Base-by-base conservation (phyloP, 2,329 filamentous ascomycete genomes). In the Ophiosphaerella korrae region DNA sequence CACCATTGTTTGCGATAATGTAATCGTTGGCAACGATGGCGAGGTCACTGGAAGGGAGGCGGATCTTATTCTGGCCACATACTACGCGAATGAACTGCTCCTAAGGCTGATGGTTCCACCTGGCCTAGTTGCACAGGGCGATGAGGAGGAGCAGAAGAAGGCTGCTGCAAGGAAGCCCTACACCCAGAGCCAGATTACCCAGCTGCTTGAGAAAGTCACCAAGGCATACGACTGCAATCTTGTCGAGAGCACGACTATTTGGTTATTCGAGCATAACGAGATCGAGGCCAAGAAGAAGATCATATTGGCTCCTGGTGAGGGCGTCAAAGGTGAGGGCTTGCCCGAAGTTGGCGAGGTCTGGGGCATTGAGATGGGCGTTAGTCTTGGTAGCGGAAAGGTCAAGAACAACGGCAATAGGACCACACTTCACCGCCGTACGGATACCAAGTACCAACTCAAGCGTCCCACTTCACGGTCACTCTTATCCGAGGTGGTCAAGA, bases 211-310 rank as follows among this genome's bases (percentile, higher is more conserved):
- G 78, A 97, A 94, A 83, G 85, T 97, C 39, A 89, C 87, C 72
- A 92, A 95, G 80, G 83, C 85, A 65, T 99, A 95, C 77, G 92
- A 90, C 55, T 92, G 89, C 82, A 95, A 88, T 75, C 80, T 97
- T 23, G 91, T 99, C 49, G 94, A 99, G 84, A 96, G 92, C 83
- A 99, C 94, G 58, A 99, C 94, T 37, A 96, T 90, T 71, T 99
- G 94, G 92, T 79, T 91, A 54, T 97, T 99, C 74, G 92, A 91
- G 72, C 89, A 90, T 75, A 96, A 97, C 77, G 94, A 99, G 77
- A 97, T 99, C 60, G 94, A 99, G 81, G 89, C 90, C 68, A 87
- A 88, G 82, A 97, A 97, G 87, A 97, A 97, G 86, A 96, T 99
- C 71, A 94, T 99, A 62, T 81, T 99, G 50, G 84, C 91, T 21